phyloP scores from a whole-genome alignment of 768 basidiomycete genomes.

The Cystofilobasidium ferigula region DNA sequence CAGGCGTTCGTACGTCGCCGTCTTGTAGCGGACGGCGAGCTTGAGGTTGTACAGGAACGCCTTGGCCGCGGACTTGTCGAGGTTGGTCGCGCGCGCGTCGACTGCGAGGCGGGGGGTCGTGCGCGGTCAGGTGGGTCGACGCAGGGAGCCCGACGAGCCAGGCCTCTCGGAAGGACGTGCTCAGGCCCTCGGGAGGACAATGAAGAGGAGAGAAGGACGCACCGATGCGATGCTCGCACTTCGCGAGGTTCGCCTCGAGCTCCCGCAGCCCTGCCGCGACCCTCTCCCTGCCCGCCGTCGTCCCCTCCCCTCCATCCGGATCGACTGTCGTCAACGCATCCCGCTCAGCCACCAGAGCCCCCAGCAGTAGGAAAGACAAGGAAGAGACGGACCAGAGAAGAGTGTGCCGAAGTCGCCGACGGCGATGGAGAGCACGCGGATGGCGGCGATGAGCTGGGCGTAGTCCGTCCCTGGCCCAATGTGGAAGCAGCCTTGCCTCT shows the following conservation, averaged over 20 bases:
- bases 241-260: not conserved
- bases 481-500: no score
- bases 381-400: not conserved
- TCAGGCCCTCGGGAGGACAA: not conserved
- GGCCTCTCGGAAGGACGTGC: not conserved
- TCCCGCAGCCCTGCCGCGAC: not conserved
- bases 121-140: not conserved
- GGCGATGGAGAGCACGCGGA: constrained; percentile 14
- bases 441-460: constrained; percentile 6
- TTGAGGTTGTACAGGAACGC: constrained; percentile 18
- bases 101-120: not conserved
- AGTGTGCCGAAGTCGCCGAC: not conserved
- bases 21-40: constrained; percentile 3
- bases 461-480: constrained; percentile 8
- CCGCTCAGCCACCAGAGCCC: not conserved
- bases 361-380: not conserved
- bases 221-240: constrained; percentile 13
- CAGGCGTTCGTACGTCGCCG: not conserved
- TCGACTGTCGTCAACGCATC: no score
- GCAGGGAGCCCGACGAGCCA: not conserved
- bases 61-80: constrained; percentile 15
- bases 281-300: not conserved
- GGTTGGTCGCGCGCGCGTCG: constrained; percentile 15
- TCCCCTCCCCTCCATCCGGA: not conserved
- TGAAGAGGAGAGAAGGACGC: not conserved